Base-by-base conservation (phyloP, 352 stramenopile genomes). In the Globisporangium nunn region DNA sequence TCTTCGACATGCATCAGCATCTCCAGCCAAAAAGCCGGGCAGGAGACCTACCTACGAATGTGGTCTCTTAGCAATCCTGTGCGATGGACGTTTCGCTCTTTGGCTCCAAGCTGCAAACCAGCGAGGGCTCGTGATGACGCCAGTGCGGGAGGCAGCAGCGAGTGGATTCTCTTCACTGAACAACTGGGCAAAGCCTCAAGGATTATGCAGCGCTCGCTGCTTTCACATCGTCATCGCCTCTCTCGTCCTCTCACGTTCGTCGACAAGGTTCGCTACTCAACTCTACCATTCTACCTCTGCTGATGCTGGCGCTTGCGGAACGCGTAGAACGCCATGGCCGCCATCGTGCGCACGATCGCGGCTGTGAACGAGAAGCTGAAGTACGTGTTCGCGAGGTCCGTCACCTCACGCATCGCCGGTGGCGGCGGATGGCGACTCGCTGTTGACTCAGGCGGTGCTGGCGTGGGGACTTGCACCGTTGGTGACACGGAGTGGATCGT, bases 301-400 rank as follows among this genome's bases (percentile, higher is more conserved):
- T 88, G 49, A 83, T 86, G 44, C 40, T 61, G 33, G 71, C 55
- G 51, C 30, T n/a, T 43, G 45, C 58, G 58, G n/a, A 63, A 29
- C 23, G 51, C 58, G 37, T 58, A 63, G 45, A 58, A 40, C 29
- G 50, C 58, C 58, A 63, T 58, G 43, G 53, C 57, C 50, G 44
- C 58, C 41, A 63, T 58, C 15, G 58, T 63, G 45, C 58, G 49
- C 58, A 63, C 12, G 12, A 50, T 63, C 58, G 58, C 35, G 1
- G 58, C 58, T 3, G 58, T 28, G 43, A 63, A 57, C 43, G 58
- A 63, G 43, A 58, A 58, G 50, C 51, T 58, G 28, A 63, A 63
- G 50, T 54, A 63, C 17, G 50, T 63, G 28, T 50, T 63, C 14
- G 50, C 50, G 33, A 57, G 50, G 23, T 54, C 51, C 43, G 50